Percentiles rank a stretch among this genome's conserved stretches.
Evolutionary conservation across 108 stramenopile genomes (phyloP).

Genomic region (Cyclostephanos tholiformis): DNA sequence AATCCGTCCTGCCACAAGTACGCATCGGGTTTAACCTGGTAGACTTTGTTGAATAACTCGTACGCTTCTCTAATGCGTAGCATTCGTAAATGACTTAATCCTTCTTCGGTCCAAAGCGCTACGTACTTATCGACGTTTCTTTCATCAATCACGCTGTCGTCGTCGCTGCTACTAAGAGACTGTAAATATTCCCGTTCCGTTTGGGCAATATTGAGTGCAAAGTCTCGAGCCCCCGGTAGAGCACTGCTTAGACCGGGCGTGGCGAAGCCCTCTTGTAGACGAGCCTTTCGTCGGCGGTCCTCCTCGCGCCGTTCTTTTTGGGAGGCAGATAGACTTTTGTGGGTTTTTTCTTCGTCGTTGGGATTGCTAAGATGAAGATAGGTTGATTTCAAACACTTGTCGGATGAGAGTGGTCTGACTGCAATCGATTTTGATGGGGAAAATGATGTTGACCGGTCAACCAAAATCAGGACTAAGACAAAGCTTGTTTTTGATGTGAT

Average conservation of each 20-base stretch:
- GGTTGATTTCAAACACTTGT: neutral
- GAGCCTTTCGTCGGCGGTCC: conserved; percentile 59
- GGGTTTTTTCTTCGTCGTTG: conserved; percentile 1
- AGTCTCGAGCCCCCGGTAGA: conserved; percentile 63
- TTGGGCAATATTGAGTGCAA: conserved; percentile 52
- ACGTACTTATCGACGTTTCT: conserved; percentile 56
- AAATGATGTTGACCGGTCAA: conserved; percentile 5
- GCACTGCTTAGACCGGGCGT: conserved; percentile 76
- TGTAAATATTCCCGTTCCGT: conserved; percentile 75
- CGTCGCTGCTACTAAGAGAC: conserved; percentile 38
- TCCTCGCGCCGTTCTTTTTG: conserved; percentile 72
- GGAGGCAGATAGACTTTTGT: conserved; percentile 22
- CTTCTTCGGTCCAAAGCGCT: conserved; percentile 57
- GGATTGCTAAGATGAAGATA: neutral
- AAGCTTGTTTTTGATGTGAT: conserved; percentile 2
- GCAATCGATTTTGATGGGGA: neutral
- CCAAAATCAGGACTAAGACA: neutral
- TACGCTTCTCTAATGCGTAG: conserved; percentile 61
- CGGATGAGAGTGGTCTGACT: neutral
- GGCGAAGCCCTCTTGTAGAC: conserved; percentile 63
- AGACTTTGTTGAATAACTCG: conserved; percentile 62
- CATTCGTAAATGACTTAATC: conserved; percentile 63
- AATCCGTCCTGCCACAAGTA: conserved; percentile 86
- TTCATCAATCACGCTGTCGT: conserved; percentile 52
- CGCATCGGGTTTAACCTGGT: conserved; percentile 68